Conservation (phyloP, 169 alveolate species). For the Plasmodium yoelii region DNA sequence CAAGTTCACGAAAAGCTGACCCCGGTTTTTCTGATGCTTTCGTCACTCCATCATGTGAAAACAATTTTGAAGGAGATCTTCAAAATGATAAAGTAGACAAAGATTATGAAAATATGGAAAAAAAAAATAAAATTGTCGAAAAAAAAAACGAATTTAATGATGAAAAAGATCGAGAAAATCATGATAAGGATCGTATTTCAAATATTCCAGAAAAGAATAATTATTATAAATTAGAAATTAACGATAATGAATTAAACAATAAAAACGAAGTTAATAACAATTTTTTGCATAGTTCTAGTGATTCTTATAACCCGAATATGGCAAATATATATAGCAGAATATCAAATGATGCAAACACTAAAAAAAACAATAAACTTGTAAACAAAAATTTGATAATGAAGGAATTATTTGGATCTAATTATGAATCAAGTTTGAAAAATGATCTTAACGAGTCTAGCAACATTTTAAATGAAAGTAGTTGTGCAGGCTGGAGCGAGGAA, state of each 20-base stretch:
- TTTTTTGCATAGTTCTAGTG: conserved; percentile 44
- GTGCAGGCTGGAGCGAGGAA: background rate
- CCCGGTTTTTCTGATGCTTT: conserved; percentile 23
- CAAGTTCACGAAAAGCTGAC: conserved; percentile 46
- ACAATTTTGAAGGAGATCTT: conserved; percentile 7
- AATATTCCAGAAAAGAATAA: background rate
- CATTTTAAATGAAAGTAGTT: conserved; percentile 4
- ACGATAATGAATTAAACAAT: conserved; percentile 5
- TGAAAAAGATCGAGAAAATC: background rate
- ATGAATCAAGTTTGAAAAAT: conserved; percentile 70
- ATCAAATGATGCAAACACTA: conserved; percentile 20
- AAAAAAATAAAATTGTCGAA: background rate
- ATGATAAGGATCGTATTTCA: background rate
- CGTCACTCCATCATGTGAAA: conserved; percentile 3
- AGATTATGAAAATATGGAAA: background rate
- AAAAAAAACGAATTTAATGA: background rate
- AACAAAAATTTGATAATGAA: conserved; percentile 75
- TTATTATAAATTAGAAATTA: conserved; percentile 1
- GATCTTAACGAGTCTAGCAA: conserved; percentile 55
- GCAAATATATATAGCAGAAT: conserved; percentile 54
- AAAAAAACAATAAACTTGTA: conserved; percentile 44
- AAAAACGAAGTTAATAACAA: conserved; percentile 19
- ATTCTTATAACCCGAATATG: conserved; percentile 40
- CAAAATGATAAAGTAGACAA: background rate
- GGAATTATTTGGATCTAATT: conserved; percentile 73